Percentiles rank a stretch among this genome's conserved stretches.
phyloP scores from a whole-genome alignment of 2,329 filamentous ascomycete species.

The Chaetothyriales sp. region DNA sequence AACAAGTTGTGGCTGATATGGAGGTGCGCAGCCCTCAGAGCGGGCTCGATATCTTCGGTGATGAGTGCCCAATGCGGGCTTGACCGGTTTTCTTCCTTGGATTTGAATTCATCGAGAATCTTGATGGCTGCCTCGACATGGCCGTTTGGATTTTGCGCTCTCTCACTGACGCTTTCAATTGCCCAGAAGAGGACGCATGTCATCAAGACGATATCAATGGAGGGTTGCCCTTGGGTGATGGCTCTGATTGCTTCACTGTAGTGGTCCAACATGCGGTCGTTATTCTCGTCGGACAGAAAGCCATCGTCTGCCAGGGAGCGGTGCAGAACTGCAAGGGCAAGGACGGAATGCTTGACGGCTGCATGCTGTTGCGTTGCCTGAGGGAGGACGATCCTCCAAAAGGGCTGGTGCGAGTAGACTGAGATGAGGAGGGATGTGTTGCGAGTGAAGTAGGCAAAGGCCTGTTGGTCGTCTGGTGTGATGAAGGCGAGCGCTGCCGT shows the following conservation, averaged over 20 bases:
- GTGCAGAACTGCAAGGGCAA: constrained; percentile 9
- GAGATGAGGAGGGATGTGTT: constrained; percentile 10
- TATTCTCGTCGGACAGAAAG: background rate
- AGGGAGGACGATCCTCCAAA: constrained; percentile 11
- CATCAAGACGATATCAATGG: constrained; percentile 9
- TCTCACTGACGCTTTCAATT: constrained; percentile 9
- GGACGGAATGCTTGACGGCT: constrained; percentile 12
- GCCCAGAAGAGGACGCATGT: constrained; percentile 11
- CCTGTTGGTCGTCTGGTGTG: constrained; percentile 8
- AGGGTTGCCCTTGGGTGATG: constrained; percentile 5
- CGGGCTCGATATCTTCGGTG: constrained; percentile 9
- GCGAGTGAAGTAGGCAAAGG: constrained; percentile 11
- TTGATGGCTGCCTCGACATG: constrained; percentile 12
- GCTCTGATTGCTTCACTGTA: constrained; percentile 9
- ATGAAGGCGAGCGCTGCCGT: constrained; percentile 1
- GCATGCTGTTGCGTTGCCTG: constrained; percentile 11
- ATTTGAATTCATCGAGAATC: constrained; percentile 12
- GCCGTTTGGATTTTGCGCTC: constrained; percentile 3
- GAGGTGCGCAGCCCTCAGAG: constrained; percentile 4
- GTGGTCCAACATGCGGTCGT: constrained; percentile 8
- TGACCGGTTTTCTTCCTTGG: constrained; percentile 3
- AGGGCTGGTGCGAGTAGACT: constrained; percentile 8
- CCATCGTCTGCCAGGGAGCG: constrained; percentile 5
- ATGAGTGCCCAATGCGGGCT: constrained; percentile 6
- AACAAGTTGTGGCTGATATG: constrained; percentile 2